Conservation (phyloP, 345 rosid species). For the Syzygium aqueum region DNA sequence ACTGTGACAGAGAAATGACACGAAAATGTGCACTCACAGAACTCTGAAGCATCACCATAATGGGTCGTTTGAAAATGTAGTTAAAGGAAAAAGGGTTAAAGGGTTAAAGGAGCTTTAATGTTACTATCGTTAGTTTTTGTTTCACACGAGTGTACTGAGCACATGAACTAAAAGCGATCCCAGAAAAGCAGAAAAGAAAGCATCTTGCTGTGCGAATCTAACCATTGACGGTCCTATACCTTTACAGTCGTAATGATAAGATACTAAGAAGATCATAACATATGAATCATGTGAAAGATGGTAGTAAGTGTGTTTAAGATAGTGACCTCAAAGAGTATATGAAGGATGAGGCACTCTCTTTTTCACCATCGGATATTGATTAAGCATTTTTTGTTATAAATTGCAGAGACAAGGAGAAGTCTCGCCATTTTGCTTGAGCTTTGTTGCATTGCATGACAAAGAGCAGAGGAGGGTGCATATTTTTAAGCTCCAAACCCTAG, state of each 20-base stretch:
- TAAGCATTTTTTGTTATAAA: background rate
- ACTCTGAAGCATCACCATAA: background rate
- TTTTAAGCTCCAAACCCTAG: background rate
- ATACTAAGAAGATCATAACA: background rate
- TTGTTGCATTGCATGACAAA: background rate
- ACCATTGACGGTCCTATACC: background rate
- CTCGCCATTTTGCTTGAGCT: background rate
- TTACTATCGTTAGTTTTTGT: background rate
- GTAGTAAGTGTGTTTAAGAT: background rate
- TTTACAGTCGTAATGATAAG: background rate
- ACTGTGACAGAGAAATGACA: background rate
- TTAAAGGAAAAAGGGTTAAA: background rate
- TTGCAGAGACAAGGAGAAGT: background rate
- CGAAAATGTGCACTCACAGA: background rate
- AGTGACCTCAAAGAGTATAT: background rate
- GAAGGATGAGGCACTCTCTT: background rate
- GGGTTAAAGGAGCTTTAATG: background rate
- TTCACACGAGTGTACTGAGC: background rate
- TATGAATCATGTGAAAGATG: background rate
- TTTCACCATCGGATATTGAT: background rate
- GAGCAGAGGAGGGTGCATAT: background rate
- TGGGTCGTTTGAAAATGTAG: background rate
- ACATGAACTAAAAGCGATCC: background rate
- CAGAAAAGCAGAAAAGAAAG: background rate
- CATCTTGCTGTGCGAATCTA: background rate